Evolutionary conservation across 306 rosid genomes (phyloP), one percentile per base, ranked within the genome.

Genomic region (Styphnolobium japonicum): DNA sequence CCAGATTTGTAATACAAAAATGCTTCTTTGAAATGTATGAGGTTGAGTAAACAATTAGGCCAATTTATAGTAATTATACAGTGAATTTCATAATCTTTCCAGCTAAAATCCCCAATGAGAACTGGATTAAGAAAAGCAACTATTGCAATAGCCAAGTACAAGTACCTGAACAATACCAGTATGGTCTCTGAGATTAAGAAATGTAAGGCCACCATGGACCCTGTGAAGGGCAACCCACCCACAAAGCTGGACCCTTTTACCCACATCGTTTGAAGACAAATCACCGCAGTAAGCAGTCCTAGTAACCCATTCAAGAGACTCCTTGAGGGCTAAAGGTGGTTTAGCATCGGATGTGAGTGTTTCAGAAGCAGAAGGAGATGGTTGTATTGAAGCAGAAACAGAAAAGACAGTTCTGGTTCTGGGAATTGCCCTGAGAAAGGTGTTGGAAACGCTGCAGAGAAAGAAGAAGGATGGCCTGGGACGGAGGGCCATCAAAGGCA

Each of bases 181-280:
- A 36, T 91, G 94, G 82, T 95, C 98, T 70, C 97, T 80, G 48
- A 92, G 97, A 81, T 91, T 92, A 73, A 92, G 87, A 73, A 91
- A 92, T 33, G 97, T 91, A 61, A 91, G 90, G 64, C 97, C 94
- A 80, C 93, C 98, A 52, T 95, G 98, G 80, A 95, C 87, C 49
- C 98, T 85, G 75, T 92, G 98, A 71, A 92, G 91, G 2, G 98
- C 97, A 77, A 95, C 98, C 98, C 98, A 95, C 4, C 98, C 98
- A 83, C 98, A 95, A 46, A 95, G 89, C 25, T 52, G 83, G 53
- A 92, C 96, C 73, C 78, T 86, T 80, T 90, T 84, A 16, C 96
- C 97, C 18, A 88, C 92, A 65, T 92, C 93, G 21, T 76, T 73
- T 2, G 21, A 61, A 60, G 89, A 86, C 76, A 95, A 70, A 0